These are phyloP conservation scores for Epichloe bromicola DNA, from an alignment of 2,329 filamentous ascomycete genomes.

Conservation along the genomic window DNA sequence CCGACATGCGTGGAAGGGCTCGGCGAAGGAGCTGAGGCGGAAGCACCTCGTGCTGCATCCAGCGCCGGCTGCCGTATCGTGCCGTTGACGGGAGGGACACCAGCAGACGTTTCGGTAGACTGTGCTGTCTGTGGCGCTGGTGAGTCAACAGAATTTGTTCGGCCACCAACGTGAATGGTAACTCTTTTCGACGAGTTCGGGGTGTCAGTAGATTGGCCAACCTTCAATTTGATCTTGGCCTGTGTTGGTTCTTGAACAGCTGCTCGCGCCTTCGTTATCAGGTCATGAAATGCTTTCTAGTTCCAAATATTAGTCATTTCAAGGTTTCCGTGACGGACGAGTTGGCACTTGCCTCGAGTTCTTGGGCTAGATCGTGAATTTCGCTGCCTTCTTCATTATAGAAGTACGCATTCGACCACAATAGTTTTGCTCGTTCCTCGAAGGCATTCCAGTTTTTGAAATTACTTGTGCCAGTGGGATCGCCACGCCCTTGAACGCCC, in stretches of 20 bases:
- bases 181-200: conserved; percentile 46
- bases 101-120: conserved; percentile 11
- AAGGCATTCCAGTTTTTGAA: conserved; percentile 76
- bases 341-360: conserved; percentile 52
- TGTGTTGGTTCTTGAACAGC: conserved; percentile 59
- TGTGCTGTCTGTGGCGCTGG: conserved; percentile 29
- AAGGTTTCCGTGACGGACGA: not conserved
- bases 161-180: conserved; percentile 56
- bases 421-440: conserved; percentile 63
- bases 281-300: conserved; percentile 56
- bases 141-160: conserved; percentile 40
- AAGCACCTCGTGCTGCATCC: conserved; percentile 29
- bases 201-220: conserved; percentile 36
- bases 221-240: conserved; percentile 71
- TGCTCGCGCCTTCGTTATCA: conserved; percentile 59
- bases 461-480: conserved; percentile 48
- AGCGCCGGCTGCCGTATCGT: conserved; percentile 12
- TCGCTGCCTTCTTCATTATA: conserved; percentile 91
- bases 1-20: conserved; percentile 27
- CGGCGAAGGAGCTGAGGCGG: conserved; percentile 27
- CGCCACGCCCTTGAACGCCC: conserved; percentile 56
- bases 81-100: conserved; percentile 12
- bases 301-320: conserved; percentile 6
- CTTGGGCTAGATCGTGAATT: conserved; percentile 62
- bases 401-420: conserved; percentile 79